Conservation (phyloP, 73 alveolate species). For the Halteria grandinella region DNA sequence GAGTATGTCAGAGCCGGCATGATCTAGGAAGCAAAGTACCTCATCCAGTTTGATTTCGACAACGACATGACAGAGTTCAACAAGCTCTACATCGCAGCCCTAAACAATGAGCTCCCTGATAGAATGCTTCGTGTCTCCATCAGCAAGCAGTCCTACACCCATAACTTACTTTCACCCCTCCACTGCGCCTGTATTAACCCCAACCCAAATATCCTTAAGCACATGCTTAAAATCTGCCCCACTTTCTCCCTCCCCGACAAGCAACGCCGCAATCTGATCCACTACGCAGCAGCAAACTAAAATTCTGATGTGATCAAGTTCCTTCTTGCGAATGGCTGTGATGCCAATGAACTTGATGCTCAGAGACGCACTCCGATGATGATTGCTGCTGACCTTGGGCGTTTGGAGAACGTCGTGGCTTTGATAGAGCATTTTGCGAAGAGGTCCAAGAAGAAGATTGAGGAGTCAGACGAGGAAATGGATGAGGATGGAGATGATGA, state of each 20-base stretch:
- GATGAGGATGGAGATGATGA: conserved; percentile 14
- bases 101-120: conserved; percentile 37
- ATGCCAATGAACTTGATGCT: conserved; percentile 78
- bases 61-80: conserved; percentile 86
- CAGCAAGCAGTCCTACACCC: neutral
- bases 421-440: conserved; percentile 73
- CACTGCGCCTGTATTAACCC: conserved; percentile 89
- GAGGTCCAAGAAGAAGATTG: conserved; percentile 1
- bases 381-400: conserved; percentile 83
- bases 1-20: conserved; percentile 85
- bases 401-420: conserved; percentile 69
- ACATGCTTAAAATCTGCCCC: conserved; percentile 61
- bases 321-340: conserved; percentile 69
- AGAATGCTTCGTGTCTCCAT: neutral
- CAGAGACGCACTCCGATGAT: conserved; percentile 82
- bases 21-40: conserved; percentile 71
- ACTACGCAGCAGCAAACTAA: conserved; percentile 87
- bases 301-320: conserved; percentile 75
- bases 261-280: conserved; percentile 75
- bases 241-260: conserved; percentile 72
- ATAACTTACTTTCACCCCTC: conserved; percentile 71
- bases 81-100: conserved; percentile 81
- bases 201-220: conserved; percentile 69
- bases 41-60: conserved; percentile 67
- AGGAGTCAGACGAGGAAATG: conserved; percentile 4